These are phyloP conservation scores for Eutypa lata DNA, from an alignment of 2,329 filamentous ascomycete species.

Conservation along the genomic window DNA sequence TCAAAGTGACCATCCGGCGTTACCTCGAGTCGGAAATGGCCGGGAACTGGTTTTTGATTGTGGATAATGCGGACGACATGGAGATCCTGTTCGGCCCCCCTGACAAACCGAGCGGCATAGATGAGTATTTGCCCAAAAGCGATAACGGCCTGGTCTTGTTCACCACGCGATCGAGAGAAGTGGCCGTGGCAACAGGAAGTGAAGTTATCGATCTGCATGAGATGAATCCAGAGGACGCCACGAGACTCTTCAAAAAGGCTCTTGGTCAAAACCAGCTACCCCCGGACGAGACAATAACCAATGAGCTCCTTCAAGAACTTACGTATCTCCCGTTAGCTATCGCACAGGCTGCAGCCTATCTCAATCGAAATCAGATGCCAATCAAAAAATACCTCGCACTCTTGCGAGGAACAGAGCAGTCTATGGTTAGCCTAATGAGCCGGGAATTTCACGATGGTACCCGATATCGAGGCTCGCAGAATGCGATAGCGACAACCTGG, in stretches of 20 bases:
- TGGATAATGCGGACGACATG: constrained; percentile 41
- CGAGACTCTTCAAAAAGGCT: constrained; percentile 20
- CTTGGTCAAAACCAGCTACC: constrained; percentile 16
- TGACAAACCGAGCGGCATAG: constrained; percentile 11
- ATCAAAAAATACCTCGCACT: constrained; percentile 31
- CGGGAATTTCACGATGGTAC: constrained; percentile 30
- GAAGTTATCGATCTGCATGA: constrained; percentile 25
- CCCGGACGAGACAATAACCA: constrained; percentile 4
- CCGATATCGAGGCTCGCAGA: constrained; percentile 27
- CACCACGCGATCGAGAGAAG: constrained; percentile 33
- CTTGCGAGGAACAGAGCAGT: constrained; percentile 26
- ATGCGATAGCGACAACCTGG: constrained; percentile 34
- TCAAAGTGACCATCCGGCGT: constrained; percentile 56
- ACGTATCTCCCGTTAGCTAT: constrained; percentile 40
- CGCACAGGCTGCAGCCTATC: constrained; percentile 37
- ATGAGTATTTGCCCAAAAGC: constrained; percentile 31
- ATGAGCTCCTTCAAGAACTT: constrained; percentile 29
- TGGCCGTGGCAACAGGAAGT: constrained; percentile 18
- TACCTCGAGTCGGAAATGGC: constrained; percentile 24
- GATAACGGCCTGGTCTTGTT: constrained; percentile 30
- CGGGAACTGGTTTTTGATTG: constrained; percentile 36
- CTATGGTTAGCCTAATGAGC: constrained; percentile 28
- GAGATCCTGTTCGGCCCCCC: constrained; percentile 19
- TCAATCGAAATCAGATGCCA: constrained; percentile 27
- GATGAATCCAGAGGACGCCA: constrained; percentile 27